Base-by-base conservation (phyloP, 2,329 filamentous ascomycete genomes). In the Boeremia exigua region DNA sequence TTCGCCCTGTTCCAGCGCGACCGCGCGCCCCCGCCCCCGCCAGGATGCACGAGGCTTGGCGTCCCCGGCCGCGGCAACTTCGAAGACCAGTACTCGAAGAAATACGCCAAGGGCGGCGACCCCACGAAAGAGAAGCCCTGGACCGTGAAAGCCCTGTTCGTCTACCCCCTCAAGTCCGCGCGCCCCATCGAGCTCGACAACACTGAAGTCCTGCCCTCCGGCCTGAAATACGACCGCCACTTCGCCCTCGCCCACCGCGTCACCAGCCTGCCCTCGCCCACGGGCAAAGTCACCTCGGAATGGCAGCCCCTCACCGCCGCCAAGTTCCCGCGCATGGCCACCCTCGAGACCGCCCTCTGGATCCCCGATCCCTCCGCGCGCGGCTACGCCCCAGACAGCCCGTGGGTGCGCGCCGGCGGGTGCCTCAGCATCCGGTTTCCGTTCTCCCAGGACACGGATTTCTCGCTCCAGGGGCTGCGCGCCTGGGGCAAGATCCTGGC, bases 121-220 rank as follows among this genome's bases (percentile, higher is more conserved):
- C 55, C 67, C 14, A 63, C 65, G 2, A 58, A 63, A 12, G 55
- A 61, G 4, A 70, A 70, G 27, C 61, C 65, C 28, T 72, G 69
- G 77, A 79, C 49, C 63, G 77, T 89, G 43, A 88, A 91, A 73
- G 90, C 89, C 51, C 79, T 96, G 47, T 88, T 87, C 77, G 83
- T 92, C 56, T 94, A 95, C 73, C 92, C 93, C 0, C 78, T 96
- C 73, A 94, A 96, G 77, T 91, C 89, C 53, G 96, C 92, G 73
- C 81, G 79, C 52, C 90, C 89, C 27, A 86, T 96, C 50, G 91
- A 95, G 76, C 75, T 96, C 42, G 77, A 84, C 47, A 78, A 82
- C 58, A 85, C 84, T 56, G 83, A 85, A 49, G 82, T 95, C 14
- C 76, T 91, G 40, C 79, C 85, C 6, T 85, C 85, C 2, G 92